Conservation (phyloP, 2,329 filamentous ascomycete genomes). For the Aspergillus flavus region DNA sequence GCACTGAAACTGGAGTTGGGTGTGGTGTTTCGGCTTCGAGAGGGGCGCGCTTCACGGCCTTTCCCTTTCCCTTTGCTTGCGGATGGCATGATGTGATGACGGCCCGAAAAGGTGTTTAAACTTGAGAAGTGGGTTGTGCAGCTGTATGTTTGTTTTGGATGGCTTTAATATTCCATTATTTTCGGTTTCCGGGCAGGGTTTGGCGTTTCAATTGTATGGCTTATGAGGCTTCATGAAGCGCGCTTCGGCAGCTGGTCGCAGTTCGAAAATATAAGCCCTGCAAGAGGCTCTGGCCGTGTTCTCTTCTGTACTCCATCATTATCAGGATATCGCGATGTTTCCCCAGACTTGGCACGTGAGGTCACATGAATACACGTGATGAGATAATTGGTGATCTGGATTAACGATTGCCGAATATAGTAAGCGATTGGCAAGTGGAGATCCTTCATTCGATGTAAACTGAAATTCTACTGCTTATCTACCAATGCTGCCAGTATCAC, state of each 20-base stretch:
- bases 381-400: not conserved
- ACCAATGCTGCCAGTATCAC: not conserved
- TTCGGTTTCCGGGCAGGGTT: not conserved
- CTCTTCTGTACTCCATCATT: not conserved
- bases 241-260: not conserved
- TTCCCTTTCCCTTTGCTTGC: slow-evolving; percentile 57
- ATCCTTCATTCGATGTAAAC: not conserved
- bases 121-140: not conserved
- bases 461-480: not conserved
- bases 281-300: not conserved
- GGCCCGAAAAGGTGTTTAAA: not conserved
- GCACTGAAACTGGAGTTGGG: slow-evolving; percentile 58
- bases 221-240: not conserved
- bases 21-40: slow-evolving; percentile 65
- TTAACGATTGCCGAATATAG: not conserved
- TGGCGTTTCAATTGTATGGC: not conserved
- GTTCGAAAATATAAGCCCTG: not conserved
- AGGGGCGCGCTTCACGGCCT: slow-evolving; percentile 54
- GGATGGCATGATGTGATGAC: slow-evolving; percentile 41
- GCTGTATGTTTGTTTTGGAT: not conserved
- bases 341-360: not conserved
- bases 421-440: not conserved
- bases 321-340: slow-evolving; percentile 1
- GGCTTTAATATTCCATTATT: not conserved
- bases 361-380: not conserved